Evolutionary conservation across 768 basidiomycete genomes (phyloP).

Genomic region (Podaxis sp.): DNA sequence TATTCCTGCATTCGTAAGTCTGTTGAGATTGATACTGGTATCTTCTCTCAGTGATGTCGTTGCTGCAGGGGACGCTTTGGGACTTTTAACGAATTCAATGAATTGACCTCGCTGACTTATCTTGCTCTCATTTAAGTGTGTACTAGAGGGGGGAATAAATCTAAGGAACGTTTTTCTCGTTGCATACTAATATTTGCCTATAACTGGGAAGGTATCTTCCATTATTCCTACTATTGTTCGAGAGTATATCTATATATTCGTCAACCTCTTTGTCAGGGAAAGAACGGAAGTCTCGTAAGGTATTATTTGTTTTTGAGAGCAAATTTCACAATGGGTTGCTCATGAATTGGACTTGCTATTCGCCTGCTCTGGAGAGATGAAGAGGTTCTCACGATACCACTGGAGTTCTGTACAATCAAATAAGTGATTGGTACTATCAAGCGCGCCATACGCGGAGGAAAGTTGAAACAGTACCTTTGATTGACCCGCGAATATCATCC

Average conservation of each 20-base stretch:
- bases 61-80: conserved; percentile 61
- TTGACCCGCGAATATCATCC: conserved; percentile 78
- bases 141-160: neutral
- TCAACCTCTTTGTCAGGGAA: neutral
- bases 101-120: neutral
- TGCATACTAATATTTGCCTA: conserved; percentile 11
- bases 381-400: conserved; percentile 79
- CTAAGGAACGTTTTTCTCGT: neutral
- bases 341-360: neutral
- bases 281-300: neutral
- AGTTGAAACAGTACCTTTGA: conserved; percentile 50
- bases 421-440: neutral
- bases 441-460: neutral
- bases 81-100: conserved; percentile 49
- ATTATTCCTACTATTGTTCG: neutral
- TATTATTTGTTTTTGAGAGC: neutral
- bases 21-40: neutral
- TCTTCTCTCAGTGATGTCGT: neutral
- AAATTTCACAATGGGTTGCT: neutral
- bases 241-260: neutral
- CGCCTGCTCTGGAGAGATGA: conserved; percentile 35
- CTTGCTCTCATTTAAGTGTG: neutral
- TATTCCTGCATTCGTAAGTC: conserved; percentile 63
- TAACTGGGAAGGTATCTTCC: conserved; percentile 4
- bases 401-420: conserved; percentile 54